These are phyloP conservation scores for Aspergillus ochraceus DNA, from an alignment of 2,329 filamentous ascomycete genomes.

Conservation along the genomic window DNA sequence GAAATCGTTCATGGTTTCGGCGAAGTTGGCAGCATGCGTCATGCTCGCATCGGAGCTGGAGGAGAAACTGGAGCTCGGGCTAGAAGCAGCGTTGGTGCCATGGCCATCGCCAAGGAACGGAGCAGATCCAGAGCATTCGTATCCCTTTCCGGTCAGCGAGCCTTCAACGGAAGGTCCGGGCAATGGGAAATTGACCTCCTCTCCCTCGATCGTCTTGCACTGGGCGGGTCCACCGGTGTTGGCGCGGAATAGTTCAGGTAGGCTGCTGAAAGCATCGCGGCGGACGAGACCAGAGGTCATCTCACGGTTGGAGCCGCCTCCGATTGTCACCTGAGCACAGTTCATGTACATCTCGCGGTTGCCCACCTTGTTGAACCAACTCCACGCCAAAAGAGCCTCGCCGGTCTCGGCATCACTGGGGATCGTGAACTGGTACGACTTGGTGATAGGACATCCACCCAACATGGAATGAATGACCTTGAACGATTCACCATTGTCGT, in stretches of 20 bases:
- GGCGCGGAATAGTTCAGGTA: slow-evolving; percentile 70
- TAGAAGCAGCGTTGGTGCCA: background rate
- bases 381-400: slow-evolving; percentile 70
- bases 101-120: slow-evolving; percentile 26
- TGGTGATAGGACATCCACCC: slow-evolving; percentile 55
- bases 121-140: slow-evolving; percentile 32
- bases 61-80: background rate
- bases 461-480: slow-evolving; percentile 66
- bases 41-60: background rate
- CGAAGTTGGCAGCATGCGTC: no score
- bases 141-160: slow-evolving; percentile 35
- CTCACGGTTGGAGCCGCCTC: slow-evolving; percentile 18
- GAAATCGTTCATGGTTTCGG: no score
- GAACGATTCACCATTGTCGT: slow-evolving; percentile 69
- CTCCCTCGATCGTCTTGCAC: slow-evolving; percentile 59
- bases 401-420: slow-evolving; percentile 62
- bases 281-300: slow-evolving; percentile 12
- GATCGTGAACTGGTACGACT: slow-evolving; percentile 65
- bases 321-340: slow-evolving; percentile 69
- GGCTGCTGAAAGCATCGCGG: slow-evolving; percentile 48
- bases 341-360: slow-evolving; percentile 89
- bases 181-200: slow-evolving; percentile 64
- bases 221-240: slow-evolving; percentile 58
- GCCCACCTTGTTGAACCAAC: slow-evolving; percentile 73
- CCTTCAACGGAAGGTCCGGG: slow-evolving; percentile 59